Percentiles rank a stretch among this genome's conserved stretches.
Conservation (phyloP, 192 early-diverging fungal genomes). For the Blastocladiella britannica region DNA sequence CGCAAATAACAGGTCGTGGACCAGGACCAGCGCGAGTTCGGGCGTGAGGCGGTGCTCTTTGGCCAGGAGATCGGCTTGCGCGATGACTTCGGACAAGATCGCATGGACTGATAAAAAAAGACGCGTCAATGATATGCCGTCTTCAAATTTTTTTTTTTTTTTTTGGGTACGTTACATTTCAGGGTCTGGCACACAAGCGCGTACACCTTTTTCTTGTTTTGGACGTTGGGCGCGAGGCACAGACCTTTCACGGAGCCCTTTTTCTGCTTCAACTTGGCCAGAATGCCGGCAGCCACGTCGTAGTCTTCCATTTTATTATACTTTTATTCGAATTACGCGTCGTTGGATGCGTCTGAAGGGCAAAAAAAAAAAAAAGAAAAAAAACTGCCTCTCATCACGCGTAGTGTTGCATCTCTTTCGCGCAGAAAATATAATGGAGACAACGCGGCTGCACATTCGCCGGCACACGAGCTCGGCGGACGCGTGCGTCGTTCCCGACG, state of each 20-base stretch:
- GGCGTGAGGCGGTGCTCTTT: conserved; percentile 26
- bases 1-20: conserved; percentile 73
- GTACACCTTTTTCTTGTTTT: conserved; percentile 67
- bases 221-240: conserved; percentile 36
- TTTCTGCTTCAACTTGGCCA: conserved; percentile 43
- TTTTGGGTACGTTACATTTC: conserved; percentile 30
- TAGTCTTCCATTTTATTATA: conserved; percentile 36
- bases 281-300: conserved; percentile 49
- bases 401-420: too few relatives aligned
- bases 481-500: too few relatives aligned
- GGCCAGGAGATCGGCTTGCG: conserved; percentile 20
- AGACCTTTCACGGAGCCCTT: conserved; percentile 62
- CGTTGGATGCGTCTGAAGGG: too few relatives aligned
- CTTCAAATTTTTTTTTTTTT: too few relatives aligned
- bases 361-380: too few relatives aligned
- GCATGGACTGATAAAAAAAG: conserved; percentile 17
- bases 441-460: too few relatives aligned
- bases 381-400: too few relatives aligned
- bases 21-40: conserved; percentile 36
- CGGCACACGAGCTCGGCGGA: too few relatives aligned
- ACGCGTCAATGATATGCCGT: too few relatives aligned
- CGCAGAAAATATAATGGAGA: too few relatives aligned
- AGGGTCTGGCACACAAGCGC: conserved; percentile 82
- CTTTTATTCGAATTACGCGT: background rate
- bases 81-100: conserved; percentile 24